A percentile compares a stretch with the other conserved stretches of the same genome.
Conservation (phyloP, 1,284 basidiomycete species). For the Cronartium ribicola region DNA sequence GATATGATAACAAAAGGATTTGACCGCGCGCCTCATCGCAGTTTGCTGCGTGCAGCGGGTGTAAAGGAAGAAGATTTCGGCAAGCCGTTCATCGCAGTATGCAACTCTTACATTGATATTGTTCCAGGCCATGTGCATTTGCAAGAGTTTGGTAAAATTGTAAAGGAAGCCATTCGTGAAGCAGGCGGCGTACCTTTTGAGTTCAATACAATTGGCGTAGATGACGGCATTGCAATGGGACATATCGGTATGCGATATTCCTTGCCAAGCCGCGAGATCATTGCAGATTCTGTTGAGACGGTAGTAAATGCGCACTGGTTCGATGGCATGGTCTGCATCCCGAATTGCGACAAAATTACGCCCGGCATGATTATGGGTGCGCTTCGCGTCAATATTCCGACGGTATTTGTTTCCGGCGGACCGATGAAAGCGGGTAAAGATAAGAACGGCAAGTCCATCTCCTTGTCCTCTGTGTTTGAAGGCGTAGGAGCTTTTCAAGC, state of each 20-base stretch:
- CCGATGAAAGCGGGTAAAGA: slow-evolving; percentile 51
- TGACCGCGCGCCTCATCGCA: too few relatives aligned
- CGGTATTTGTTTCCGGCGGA: slow-evolving; percentile 50
- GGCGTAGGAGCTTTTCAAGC: slow-evolving; percentile 51
- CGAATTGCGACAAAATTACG: slow-evolving; percentile 49
- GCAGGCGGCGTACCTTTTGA: slow-evolving; percentile 51
- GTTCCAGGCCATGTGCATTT: slow-evolving; percentile 52
- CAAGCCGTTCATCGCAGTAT: too few relatives aligned
- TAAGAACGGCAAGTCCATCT: slow-evolving; percentile 47
- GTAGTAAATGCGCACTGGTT: slow-evolving; percentile 51
- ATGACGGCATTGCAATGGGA: slow-evolving; percentile 52
- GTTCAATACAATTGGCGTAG: slow-evolving; percentile 51
- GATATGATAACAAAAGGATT: too few relatives aligned
- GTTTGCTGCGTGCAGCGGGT: too few relatives aligned
- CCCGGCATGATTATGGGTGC: not conserved
- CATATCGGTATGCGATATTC: slow-evolving; percentile 69
- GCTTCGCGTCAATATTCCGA: not conserved
- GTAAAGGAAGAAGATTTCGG: too few relatives aligned
- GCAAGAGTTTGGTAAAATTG: slow-evolving; percentile 48
- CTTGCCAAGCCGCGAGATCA: slow-evolving; percentile 78
- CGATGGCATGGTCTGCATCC: slow-evolving; percentile 50
- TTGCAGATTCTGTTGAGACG: slow-evolving; percentile 66
- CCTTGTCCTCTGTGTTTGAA: slow-evolving; percentile 51
- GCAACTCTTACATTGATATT: too few relatives aligned
- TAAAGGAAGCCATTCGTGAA: slow-evolving; percentile 48